A percentile compares a stretch with the other conserved stretches of the same genome.
Conservation (phyloP, 2,329 filamentous ascomycete species). For the Xylaria sp. region DNA sequence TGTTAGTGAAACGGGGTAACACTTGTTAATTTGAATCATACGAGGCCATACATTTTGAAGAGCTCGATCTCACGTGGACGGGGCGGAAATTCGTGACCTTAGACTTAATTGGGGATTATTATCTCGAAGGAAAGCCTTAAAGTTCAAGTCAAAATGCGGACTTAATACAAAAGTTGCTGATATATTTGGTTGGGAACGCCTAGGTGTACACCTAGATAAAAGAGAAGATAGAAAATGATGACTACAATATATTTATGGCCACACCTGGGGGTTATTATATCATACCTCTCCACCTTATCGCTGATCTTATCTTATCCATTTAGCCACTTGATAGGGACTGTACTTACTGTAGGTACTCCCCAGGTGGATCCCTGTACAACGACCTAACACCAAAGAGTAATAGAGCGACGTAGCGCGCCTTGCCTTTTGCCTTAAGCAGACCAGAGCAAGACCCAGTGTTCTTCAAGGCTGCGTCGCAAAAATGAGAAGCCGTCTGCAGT, state of each 20-base stretch:
- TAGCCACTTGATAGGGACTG: slow-evolving; percentile 6
- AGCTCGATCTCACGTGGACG: background rate
- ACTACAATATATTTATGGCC: background rate
- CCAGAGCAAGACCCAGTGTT: slow-evolving; percentile 14
- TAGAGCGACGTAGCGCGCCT: slow-evolving; percentile 16
- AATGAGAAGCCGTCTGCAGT: slow-evolving; percentile 16
- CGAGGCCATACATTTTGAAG: slow-evolving; percentile 40
- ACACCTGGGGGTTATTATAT: too few relatives aligned
- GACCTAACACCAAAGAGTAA: background rate
- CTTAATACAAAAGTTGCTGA: slow-evolving; percentile 23
- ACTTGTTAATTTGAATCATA: background rate
- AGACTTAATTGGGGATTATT: background rate
- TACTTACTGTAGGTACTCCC: background rate
- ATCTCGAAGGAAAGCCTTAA: background rate
- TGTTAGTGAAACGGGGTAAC: slow-evolving; percentile 12
- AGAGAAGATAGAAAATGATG: background rate
- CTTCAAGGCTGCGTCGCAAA: slow-evolving; percentile 36
- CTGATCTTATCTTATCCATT: background rate
- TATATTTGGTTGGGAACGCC: background rate
- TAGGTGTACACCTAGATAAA: background rate
- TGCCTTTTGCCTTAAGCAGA: slow-evolving; percentile 2
- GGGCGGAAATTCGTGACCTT: background rate
- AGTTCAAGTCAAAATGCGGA: background rate
- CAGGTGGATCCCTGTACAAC: background rate
- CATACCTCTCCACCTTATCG: too few relatives aligned